Evolutionary conservation across 805 yeast genomes (phyloP).

Genomic region (Candida corydali): DNA sequence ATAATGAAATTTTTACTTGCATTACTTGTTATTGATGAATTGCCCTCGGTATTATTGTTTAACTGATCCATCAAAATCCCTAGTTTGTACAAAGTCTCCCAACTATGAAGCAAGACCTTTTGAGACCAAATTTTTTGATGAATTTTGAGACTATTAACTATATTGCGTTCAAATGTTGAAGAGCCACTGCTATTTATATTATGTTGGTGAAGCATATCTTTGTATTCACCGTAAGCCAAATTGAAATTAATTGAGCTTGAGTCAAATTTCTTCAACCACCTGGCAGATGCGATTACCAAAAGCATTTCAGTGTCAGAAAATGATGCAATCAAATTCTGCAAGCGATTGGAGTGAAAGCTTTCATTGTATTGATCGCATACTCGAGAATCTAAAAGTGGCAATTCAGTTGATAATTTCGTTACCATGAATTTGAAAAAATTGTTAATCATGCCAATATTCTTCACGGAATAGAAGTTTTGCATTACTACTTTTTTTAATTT

Average conservation of each 20-base stretch:
- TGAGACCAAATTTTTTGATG: conserved; percentile 55
- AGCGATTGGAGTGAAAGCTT: conserved; percentile 17
- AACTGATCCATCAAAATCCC: conserved; percentile 47
- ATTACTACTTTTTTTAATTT: conserved; percentile 13
- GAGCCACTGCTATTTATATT: conserved; percentile 27
- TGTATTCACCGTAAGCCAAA: conserved; percentile 72
- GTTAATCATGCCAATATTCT: conserved; percentile 50
- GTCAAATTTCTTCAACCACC: conserved; percentile 59
- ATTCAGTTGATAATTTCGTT: conserved; percentile 17
- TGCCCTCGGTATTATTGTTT: conserved; percentile 17
- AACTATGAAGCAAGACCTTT: conserved; percentile 57
- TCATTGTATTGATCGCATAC: conserved; percentile 10
- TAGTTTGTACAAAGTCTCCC: conserved; percentile 65
- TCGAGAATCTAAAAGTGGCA: conserved; percentile 23
- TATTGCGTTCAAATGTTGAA: conserved; percentile 33
- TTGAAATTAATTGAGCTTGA: conserved; percentile 68
- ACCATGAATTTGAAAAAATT: conserved; percentile 42
- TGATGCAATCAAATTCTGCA: conserved; percentile 23
- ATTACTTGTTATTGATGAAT: conserved; percentile 20
- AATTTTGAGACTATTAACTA: conserved; percentile 28
- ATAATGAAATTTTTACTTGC: conserved; percentile 31
- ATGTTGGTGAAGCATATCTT: conserved; percentile 43
- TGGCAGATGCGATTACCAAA: conserved; percentile 68
- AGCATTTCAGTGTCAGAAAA: conserved; percentile 72
- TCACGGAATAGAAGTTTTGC: conserved; percentile 53